These are phyloP conservation scores for Tricholoma sp. DNA, from an alignment of 768 basidiomycete species.

Conservation along the genomic window DNA sequence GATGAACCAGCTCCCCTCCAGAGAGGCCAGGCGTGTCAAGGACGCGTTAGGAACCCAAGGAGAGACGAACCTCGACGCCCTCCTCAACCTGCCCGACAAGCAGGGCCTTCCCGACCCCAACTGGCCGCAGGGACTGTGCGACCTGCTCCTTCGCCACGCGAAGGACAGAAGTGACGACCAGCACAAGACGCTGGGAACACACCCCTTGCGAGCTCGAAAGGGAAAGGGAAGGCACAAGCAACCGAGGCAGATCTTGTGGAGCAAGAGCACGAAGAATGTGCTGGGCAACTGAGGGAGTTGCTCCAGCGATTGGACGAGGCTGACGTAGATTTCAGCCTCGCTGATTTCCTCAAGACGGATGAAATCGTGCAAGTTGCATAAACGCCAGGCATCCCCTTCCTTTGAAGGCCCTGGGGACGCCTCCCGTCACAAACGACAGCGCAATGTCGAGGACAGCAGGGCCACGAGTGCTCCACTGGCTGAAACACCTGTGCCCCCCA, in stretches of 20 bases:
- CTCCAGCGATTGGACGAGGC: too few relatives aligned
- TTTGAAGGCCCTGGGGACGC: not conserved
- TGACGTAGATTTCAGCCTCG: not conserved
- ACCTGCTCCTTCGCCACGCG: not conserved
- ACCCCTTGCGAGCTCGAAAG: not conserved
- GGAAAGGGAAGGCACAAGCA: too few relatives aligned
- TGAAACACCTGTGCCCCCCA: not conserved
- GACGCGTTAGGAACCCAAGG: not conserved
- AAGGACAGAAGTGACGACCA: not conserved
- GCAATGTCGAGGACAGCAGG: not conserved
- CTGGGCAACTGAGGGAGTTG: not conserved
- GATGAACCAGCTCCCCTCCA: too few relatives aligned
- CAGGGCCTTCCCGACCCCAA: not conserved
- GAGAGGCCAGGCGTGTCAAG: not conserved
- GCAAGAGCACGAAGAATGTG: too few relatives aligned
- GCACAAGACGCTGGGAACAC: not conserved
- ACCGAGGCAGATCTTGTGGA: too few relatives aligned
- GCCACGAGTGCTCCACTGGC: not conserved
- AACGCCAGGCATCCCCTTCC: not conserved
- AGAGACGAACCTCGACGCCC: not conserved
- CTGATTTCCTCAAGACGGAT: not conserved
- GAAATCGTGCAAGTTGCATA: not conserved
- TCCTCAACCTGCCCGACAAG: not conserved
- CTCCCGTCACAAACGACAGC: not conserved
- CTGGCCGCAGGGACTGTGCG: not conserved